Evolutionary conservation across 805 yeast species (phyloP).

Genomic region (Nakazawaea wickerhamii): DNA sequence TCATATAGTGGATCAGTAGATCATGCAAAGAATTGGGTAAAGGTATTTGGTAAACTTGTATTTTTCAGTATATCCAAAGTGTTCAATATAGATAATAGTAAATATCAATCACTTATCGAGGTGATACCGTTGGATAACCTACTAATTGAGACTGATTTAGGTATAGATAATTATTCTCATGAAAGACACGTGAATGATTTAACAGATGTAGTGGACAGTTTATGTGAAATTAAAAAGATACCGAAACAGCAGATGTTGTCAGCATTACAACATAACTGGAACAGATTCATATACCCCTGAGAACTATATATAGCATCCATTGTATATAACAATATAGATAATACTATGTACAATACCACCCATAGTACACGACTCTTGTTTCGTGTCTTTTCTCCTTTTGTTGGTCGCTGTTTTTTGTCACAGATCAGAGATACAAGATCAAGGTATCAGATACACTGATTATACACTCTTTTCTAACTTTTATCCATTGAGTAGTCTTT

Average conservation of each 20-base stretch:
- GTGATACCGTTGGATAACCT: neutral
- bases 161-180: constrained; percentile 19
- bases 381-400: neutral
- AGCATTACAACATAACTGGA: constrained; percentile 6
- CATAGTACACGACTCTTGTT: neutral
- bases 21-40: constrained; percentile 47
- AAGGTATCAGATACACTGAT: neutral
- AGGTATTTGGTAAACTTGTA: constrained; percentile 27
- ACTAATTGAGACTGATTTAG: constrained; percentile 20
- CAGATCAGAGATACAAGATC: no score
- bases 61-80: constrained; percentile 50
- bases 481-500: no score
- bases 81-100: constrained; percentile 35
- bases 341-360: no score
- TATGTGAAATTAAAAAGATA: constrained; percentile 3
- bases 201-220: neutral
- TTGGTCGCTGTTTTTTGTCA: no score
- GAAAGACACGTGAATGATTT: neutral
- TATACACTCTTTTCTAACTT: neutral
- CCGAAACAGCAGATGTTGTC: neutral
- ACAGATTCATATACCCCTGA: neutral
- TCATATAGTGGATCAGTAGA: constrained; percentile 84
- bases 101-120: constrained; percentile 16
- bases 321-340: no score
- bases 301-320: no score